These are phyloP conservation scores for Calonectria leucothoes DNA, from an alignment of 2,329 filamentous ascomycete genomes.

Conservation along the genomic window DNA sequence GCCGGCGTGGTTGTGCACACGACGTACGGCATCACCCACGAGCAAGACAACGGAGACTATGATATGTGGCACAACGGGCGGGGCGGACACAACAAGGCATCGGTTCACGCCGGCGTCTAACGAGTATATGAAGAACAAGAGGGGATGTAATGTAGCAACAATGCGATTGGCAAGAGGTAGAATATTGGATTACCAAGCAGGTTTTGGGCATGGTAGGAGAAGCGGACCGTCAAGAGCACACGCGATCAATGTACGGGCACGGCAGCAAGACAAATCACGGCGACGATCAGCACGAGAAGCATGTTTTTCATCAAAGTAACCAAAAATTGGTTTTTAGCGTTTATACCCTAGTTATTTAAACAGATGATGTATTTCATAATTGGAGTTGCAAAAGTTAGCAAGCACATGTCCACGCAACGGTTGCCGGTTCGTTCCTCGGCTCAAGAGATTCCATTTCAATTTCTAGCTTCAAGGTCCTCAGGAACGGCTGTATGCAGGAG, in stretches of 20 bases:
- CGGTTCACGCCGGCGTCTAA: slow-evolving; percentile 19
- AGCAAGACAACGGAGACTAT: not conserved
- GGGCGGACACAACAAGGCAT: slow-evolving; percentile 19
- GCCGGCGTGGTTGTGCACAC: slow-evolving; percentile 26
- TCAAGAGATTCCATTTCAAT: not conserved
- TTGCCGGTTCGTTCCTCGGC: not conserved
- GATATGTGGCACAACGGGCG: slow-evolving; percentile 20
- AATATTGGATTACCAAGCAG: not conserved
- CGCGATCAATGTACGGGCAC: not conserved
- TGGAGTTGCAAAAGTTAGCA: not conserved
- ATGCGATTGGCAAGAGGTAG: not conserved
- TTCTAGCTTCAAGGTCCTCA: not conserved
- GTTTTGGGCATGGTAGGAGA: not conserved
- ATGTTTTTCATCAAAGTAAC: not conserved
- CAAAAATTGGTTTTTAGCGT: not conserved
- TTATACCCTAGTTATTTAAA: not conserved
- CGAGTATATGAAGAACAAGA: not conserved
- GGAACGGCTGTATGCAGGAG: not conserved
- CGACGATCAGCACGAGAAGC: not conserved
- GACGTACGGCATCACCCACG: slow-evolving; percentile 27
- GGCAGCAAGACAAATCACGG: not conserved
- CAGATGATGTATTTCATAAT: not conserved
- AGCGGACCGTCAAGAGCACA: not conserved
- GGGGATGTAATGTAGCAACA: not conserved
- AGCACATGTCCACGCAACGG: not conserved